phyloP scores from a whole-genome alignment of 202 grass and related monocot genomes.

The Brachypodium distachyon region DNA sequence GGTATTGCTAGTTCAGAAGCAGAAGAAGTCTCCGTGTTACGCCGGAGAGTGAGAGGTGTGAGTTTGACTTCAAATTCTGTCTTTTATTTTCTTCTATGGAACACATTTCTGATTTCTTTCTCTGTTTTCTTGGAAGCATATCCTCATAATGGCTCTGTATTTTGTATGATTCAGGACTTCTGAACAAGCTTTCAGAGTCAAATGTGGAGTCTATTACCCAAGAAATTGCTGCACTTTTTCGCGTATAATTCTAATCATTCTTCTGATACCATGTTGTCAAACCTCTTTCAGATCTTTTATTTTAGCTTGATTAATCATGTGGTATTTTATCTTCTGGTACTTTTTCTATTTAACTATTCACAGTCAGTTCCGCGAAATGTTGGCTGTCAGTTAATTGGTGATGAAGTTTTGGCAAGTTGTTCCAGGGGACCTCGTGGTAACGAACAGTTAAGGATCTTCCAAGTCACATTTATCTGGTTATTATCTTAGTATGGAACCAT shows the following conservation, averaged over 20 bases:
- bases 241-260: constrained; percentile 36
- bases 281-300: neutral
- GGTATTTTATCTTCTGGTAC: neutral
- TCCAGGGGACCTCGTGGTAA: constrained; percentile 69
- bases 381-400: constrained; percentile 62
- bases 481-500: neutral
- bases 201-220: constrained; percentile 86
- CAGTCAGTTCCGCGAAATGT: constrained; percentile 67
- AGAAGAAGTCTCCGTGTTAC: constrained; percentile 54
- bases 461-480: neutral
- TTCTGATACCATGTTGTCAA: neutral
- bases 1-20: constrained; percentile 48
- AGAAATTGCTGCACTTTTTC: constrained; percentile 67
- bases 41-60: constrained; percentile 67
- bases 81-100: constrained; percentile 2
- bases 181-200: constrained; percentile 76
- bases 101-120: neutral
- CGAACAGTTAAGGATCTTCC: constrained; percentile 55
- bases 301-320: constrained; percentile 10
- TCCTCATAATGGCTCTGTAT: constrained; percentile 19
- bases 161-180: constrained; percentile 49
- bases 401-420: constrained; percentile 75
- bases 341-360: constrained; percentile 8
- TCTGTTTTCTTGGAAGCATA: neutral
- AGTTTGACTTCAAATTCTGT: constrained; percentile 15